A percentile compares a stretch with the other conserved stretches of the same genome.
Evolutionary conservation across 2,329 filamentous ascomycete genomes (phyloP).

Genomic region (Talaromyces sp.): DNA sequence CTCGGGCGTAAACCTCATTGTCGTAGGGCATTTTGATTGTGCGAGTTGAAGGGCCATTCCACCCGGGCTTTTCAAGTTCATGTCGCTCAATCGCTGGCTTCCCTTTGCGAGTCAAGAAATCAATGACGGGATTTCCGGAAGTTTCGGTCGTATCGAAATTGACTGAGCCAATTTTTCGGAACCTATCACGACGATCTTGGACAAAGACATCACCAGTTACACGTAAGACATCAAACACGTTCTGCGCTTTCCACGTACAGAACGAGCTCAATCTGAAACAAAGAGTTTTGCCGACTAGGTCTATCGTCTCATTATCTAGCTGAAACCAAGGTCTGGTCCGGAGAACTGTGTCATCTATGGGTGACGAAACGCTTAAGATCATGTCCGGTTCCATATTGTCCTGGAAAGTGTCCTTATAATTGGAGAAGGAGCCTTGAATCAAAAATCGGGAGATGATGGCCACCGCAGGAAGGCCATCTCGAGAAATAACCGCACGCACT

Average conservation of each 20-base stretch:
- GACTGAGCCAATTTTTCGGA: not conserved
- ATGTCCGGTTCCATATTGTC: conserved; percentile 72
- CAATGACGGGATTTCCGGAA: not conserved
- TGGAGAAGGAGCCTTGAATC: not conserved
- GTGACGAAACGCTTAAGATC: not conserved
- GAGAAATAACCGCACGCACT: not conserved
- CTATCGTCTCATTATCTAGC: conserved; percentile 91
- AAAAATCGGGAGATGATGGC: not conserved
- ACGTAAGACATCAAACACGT: not conserved
- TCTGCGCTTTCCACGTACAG: not conserved
- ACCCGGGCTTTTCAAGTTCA: not conserved
- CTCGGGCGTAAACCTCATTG: conserved; percentile 95
- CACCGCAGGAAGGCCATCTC: not conserved
- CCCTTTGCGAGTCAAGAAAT: not conserved
- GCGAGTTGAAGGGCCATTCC: not conserved
- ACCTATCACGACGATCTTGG: conserved; percentile 44
- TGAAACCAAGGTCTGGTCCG: conserved; percentile 60
- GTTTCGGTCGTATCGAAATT: not conserved
- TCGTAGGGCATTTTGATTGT: conserved; percentile 1
- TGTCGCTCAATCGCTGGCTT: not conserved
- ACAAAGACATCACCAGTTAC: conserved; percentile 65
- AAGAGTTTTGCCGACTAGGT: conserved; percentile 86
- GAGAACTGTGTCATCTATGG: not conserved
- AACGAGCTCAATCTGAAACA: conserved; percentile 78
- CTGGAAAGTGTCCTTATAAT: conserved; percentile 96